Base-by-base conservation (phyloP, 2,329 filamentous ascomycete genomes). In the Ascochyta clinopodiicola region DNA sequence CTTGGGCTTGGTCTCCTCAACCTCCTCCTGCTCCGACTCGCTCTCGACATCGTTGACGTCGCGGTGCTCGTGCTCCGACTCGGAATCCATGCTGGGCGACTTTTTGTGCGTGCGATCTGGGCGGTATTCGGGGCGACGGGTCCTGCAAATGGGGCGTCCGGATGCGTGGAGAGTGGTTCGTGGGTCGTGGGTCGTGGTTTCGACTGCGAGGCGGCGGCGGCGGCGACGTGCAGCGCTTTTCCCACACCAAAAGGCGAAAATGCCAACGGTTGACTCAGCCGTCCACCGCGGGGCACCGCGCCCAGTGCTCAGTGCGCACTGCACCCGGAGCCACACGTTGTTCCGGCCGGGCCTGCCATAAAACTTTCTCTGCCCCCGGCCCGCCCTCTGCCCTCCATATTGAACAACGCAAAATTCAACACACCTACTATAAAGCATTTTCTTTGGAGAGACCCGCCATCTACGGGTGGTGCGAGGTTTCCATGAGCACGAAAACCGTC, bases 11-110 rank as follows among this genome's bases (percentile, higher is more conserved):
- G 73, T 73, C 57, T 80, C 79, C 87, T 86, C 85, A 62, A 88
- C 84, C 64, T 91, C 90, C 66, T 91, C 89, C 62, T 88, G 89
- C 72, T 91, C 88, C 69, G 91, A 84, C 76, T 91, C 85, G 66
- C 72, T 73, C 64, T 75, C 70, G 49, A 74, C 71, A 49, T 76
- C 72, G 52, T 55, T 39, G 45, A 55, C 52, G 52, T 55, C 45
- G 68, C 73, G 73, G 66, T 75, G 71, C 45, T 75, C 72, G 59
- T 74, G 70, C 48, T 76, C 74, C 44, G 72, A 74, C 51, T 77
- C 75, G 56, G 74, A 75, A 65, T 77, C 74, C 75, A 77, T 77
- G 66, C 51, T 76, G 71, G 70, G 68, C 59, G 49, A 34, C 10
- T 36, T 36, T 9, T 34, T 6, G 22, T 24, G 21, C 15, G 40